Conservation (phyloP, 2,329 filamentous ascomycete genomes). For the Penicillium expansum region DNA sequence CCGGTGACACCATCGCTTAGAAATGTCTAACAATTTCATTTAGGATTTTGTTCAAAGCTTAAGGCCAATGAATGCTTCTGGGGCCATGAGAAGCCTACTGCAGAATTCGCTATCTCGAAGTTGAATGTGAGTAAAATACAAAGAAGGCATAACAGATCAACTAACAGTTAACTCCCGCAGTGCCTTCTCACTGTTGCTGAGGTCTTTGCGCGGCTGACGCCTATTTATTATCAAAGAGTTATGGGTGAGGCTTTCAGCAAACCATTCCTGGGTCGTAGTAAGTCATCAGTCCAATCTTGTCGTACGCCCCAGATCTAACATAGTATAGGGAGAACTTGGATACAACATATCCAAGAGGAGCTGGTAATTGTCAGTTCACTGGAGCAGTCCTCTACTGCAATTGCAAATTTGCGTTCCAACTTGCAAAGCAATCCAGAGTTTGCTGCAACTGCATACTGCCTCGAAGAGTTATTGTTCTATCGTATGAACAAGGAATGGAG, state of each 20-base stretch:
- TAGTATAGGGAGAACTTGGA: conserved; percentile 5
- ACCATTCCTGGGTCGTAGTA: conserved; percentile 5
- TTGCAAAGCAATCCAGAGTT: neutral
- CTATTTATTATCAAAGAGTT: conserved; percentile 1
- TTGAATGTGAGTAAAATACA: neutral
- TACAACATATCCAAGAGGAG: conserved; percentile 4
- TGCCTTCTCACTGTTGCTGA: conserved; percentile 3
- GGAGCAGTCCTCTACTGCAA: conserved; percentile 7
- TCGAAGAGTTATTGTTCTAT: conserved; percentile 6
- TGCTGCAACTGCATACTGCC: neutral
- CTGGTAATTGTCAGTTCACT: conserved; percentile 2
- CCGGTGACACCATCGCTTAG: neutral
- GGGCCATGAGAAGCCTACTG: neutral
- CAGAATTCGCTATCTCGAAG: neutral
- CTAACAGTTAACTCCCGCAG: neutral
- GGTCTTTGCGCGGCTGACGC: neutral
- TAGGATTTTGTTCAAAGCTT: conserved; percentile 3
- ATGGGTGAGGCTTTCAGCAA: neutral
- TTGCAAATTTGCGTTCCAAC: neutral
- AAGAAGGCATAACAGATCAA: neutral
- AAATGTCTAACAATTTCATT: neutral
- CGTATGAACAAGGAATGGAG: conserved; percentile 6
- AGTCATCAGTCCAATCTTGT: neutral
- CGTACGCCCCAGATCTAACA: neutral
- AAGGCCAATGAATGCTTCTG: conserved; percentile 1